These are phyloP conservation scores for Verticillium nonalfalfae DNA, from an alignment of 2,329 filamentous ascomycete species.

Conservation along the genomic window DNA sequence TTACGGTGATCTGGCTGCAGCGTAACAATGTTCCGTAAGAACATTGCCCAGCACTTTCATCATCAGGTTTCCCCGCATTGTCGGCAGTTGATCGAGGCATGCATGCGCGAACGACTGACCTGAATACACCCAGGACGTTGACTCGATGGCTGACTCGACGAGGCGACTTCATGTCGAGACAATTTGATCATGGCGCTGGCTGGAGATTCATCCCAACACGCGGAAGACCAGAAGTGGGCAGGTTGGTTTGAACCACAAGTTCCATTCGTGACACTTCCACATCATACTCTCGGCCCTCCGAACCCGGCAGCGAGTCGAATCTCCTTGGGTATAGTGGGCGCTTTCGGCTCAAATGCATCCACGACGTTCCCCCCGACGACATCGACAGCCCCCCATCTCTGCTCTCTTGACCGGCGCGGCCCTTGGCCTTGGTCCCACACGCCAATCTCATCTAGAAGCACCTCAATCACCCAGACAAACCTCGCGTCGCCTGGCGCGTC, in stretches of 20 bases:
- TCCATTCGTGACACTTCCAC: slow-evolving; percentile 28
- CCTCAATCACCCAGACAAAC: slow-evolving; percentile 40
- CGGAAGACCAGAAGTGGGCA: background rate
- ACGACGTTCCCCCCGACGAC: slow-evolving; percentile 30
- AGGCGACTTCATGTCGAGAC: too few species aligned
- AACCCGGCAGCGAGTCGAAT: slow-evolving; percentile 23
- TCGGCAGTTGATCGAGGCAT: background rate
- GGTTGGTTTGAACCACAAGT: too few species aligned
- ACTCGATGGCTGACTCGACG: background rate
- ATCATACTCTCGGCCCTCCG: slow-evolving; percentile 23
- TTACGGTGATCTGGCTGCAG: background rate
- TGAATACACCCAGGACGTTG: background rate
- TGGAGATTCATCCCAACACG: background rate
- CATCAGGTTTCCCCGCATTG: background rate
- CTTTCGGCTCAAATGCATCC: slow-evolving; percentile 24
- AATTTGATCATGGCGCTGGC: background rate
- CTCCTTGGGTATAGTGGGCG: slow-evolving; percentile 10
- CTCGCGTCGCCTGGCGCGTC: slow-evolving; percentile 8
- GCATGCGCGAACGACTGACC: background rate
- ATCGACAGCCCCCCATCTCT: slow-evolving; percentile 46
- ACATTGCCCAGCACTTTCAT: background rate
- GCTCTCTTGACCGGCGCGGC: slow-evolving; percentile 35
- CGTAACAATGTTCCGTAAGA: background rate
- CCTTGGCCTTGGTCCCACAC: slow-evolving; percentile 27
- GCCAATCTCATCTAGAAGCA: slow-evolving; percentile 43